These are phyloP conservation scores for Hanseniaspora hatyaiensis DNA, from an alignment of 805 yeast genomes.

Conservation along the genomic window DNA sequence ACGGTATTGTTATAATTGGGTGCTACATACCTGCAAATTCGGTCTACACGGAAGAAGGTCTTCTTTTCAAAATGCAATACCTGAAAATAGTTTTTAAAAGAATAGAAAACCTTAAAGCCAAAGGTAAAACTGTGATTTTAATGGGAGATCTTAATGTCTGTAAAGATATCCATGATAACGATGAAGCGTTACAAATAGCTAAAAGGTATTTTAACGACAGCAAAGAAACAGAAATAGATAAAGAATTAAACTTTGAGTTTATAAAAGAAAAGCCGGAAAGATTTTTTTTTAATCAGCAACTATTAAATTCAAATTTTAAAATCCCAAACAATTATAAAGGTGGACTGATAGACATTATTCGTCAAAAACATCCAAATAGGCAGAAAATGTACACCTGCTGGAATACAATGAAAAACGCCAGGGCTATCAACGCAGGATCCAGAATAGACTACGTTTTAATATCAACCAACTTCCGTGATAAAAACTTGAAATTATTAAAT, in stretches of 20 bases:
- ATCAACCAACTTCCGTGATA: slow-evolving; percentile 30
- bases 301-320: slow-evolving; percentile 26
- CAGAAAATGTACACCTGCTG: slow-evolving; percentile 77
- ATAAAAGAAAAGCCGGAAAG: slow-evolving; percentile 33
- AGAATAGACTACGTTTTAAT: slow-evolving; percentile 68
- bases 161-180: slow-evolving; percentile 70
- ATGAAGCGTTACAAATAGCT: slow-evolving; percentile 41
- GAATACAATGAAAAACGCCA: slow-evolving; percentile 65
- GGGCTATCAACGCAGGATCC: slow-evolving; percentile 80
- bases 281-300: slow-evolving; percentile 37
- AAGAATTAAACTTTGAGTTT: slow-evolving; percentile 30
- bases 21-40: slow-evolving; percentile 92
- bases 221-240: slow-evolving; percentile 27
- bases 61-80: slow-evolving; percentile 45
- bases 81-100: slow-evolving; percentile 50
- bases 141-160: slow-evolving; percentile 86
- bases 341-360: slow-evolving; percentile 46
- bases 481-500: slow-evolving; percentile 19
- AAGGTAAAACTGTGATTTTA: slow-evolving; percentile 59
- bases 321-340: slow-evolving; percentile 30
- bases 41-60: slow-evolving; percentile 53
- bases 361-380: slow-evolving; percentile 42
- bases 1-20: slow-evolving; percentile 48
- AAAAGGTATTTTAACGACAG: slow-evolving; percentile 13
- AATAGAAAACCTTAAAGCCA: slow-evolving; percentile 39